Evolutionary conservation across 1,139 yeast species (phyloP).

Genomic region (Yamadazyma dendronema): DNA sequence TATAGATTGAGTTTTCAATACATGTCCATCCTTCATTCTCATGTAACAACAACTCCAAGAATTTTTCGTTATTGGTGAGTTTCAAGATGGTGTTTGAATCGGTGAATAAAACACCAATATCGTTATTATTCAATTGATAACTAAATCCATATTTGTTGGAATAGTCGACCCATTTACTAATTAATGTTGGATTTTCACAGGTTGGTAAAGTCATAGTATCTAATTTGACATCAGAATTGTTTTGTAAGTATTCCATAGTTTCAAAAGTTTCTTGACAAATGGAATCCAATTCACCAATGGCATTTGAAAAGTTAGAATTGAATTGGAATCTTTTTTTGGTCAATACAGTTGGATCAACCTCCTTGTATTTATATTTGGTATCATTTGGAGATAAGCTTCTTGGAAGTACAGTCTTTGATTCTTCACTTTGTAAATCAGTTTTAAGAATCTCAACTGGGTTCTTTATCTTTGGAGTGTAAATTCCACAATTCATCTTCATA

Average conservation of each 20-base stretch:
- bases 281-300: constrained; percentile 40
- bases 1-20: constrained; percentile 54
- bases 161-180: constrained; percentile 97
- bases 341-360: constrained; percentile 48
- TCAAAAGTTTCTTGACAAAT: constrained; percentile 41
- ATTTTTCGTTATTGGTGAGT: constrained; percentile 59
- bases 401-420: constrained; percentile 72
- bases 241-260: constrained; percentile 42
- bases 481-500: constrained; percentile 65
- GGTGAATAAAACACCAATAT: constrained; percentile 88
- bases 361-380: constrained; percentile 83
- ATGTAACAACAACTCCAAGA: constrained; percentile 61
- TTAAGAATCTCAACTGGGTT: constrained; percentile 70
- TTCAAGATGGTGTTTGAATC: constrained; percentile 79
- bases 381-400: constrained; percentile 91
- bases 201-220: constrained; percentile 40
- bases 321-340: constrained; percentile 42
- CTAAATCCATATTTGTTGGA: constrained; percentile 95
- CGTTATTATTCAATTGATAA: constrained; percentile 85
- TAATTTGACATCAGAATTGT: constrained; percentile 31
- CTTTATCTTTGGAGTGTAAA: constrained; percentile 52
- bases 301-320: constrained; percentile 39
- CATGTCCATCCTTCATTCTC: constrained; percentile 72
- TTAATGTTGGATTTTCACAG: constrained; percentile 66
- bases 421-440: constrained; percentile 69